Percentiles rank a stretch among this genome's conserved stretches.
These are phyloP conservation scores for Blastobotrys malaysiensis DNA, from an alignment of 1,139 yeast species.

Conservation along the genomic window DNA sequence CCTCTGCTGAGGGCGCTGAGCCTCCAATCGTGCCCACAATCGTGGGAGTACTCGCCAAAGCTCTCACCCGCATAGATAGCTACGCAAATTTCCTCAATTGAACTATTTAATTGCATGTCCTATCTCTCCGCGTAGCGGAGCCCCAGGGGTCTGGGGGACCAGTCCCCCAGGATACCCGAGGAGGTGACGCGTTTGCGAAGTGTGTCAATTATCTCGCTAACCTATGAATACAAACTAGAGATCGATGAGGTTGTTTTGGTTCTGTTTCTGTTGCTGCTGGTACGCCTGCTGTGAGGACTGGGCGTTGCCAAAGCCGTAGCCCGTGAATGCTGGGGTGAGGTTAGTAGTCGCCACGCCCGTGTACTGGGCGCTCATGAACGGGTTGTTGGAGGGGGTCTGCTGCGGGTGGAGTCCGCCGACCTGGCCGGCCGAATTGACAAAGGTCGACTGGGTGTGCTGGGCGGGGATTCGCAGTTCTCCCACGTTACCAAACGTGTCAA, in stretches of 20 bases:
- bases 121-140: no score
- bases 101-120: no score
- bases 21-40: background rate
- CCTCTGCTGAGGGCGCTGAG: background rate
- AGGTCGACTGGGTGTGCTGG: conserved; percentile 80
- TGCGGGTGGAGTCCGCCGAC: conserved; percentile 9
- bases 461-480: conserved; percentile 89
- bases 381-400: conserved; percentile 53
- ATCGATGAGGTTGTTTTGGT: conserved; percentile 27
- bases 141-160: no score
- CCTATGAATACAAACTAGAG: conserved; percentile 14
- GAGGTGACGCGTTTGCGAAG: no score
- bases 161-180: no score
- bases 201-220: conserved; percentile 1
- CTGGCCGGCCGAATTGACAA: conserved; percentile 79
- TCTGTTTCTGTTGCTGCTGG: conserved; percentile 24
- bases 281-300: conserved; percentile 33
- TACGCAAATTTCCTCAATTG: background rate
- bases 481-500: conserved; percentile 93
- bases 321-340: conserved; percentile 69
- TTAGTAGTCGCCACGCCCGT: conserved; percentile 65
- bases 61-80: background rate
- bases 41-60: background rate
- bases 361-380: conserved; percentile 64
- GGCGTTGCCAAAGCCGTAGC: conserved; percentile 88